Conservation (phyloP, 495 filamentous ascomycete genomes). For the Daldinia concentrica region DNA sequence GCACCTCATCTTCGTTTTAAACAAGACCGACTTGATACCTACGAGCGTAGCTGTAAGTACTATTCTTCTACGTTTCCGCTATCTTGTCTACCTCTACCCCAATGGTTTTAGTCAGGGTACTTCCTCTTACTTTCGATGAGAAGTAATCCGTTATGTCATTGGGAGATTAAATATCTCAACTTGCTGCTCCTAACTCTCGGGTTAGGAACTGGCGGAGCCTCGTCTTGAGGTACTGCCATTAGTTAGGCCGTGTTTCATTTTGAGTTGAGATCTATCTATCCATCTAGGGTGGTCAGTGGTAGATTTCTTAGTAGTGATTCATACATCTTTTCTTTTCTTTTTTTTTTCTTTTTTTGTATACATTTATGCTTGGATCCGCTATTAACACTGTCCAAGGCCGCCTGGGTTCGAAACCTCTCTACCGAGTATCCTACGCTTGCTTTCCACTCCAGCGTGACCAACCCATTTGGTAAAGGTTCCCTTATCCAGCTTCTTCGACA, state of each 20-base stretch:
- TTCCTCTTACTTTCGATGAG: constrained; percentile 72
- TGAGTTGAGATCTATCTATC: constrained; percentile 83
- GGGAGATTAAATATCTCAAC: constrained; percentile 82
- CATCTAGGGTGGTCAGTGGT: constrained; percentile 63
- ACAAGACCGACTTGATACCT: constrained; percentile 97
- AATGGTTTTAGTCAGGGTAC: constrained; percentile 96
- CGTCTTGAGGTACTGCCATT: constrained; percentile 90
- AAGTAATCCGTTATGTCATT: constrained; percentile 96
- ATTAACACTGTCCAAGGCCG: constrained; percentile 66
- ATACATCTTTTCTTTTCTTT: constrained; percentile 71
- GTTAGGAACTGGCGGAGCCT: constrained; percentile 72
- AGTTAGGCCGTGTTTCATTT: constrained; percentile 70
- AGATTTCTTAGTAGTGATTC: constrained; percentile 98
- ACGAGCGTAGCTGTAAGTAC: constrained; percentile 90
- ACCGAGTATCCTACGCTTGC: constrained; percentile 92
- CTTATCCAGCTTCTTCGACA: constrained; percentile 82
- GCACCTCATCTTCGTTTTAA: constrained; percentile 89
- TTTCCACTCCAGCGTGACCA: constrained; percentile 91
- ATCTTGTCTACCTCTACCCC: constrained; percentile 46
- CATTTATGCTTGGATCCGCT: neutral
- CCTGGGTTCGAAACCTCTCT: constrained; percentile 81
- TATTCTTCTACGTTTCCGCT: constrained; percentile 23
- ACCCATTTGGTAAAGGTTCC: constrained; percentile 87
- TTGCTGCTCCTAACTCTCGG: constrained; percentile 67
- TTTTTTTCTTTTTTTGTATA: neutral